Conservation (phyloP, 768 basidiomycete genomes). For the Mycena kentingensis region DNA sequence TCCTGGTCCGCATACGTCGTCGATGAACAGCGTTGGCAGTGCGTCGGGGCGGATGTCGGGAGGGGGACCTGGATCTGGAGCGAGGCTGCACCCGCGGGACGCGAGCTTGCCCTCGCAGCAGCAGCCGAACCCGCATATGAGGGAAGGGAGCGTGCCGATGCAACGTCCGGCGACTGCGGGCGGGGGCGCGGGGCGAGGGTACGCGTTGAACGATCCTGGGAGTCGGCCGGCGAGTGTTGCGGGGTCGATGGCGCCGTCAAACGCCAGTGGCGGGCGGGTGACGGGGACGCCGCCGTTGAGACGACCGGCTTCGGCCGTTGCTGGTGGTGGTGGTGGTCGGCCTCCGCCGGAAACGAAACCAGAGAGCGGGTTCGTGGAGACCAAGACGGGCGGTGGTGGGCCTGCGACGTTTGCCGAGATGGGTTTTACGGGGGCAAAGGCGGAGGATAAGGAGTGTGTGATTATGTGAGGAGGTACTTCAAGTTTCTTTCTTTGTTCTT, state of each 20-base stretch:
- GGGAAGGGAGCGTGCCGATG: constrained; percentile 7
- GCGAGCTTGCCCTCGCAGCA: constrained; percentile 15
- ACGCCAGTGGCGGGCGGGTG: constrained; percentile 9
- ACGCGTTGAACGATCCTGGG: constrained; percentile 16
- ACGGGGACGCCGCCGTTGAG: constrained; percentile 13
- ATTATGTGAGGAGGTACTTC: constrained; percentile 71
- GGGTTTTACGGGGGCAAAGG: constrained; percentile 81
- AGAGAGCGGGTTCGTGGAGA: constrained; percentile 12
- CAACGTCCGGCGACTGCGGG: constrained; percentile 15
- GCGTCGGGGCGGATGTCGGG: constrained; percentile 31
- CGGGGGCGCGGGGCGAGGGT: constrained; percentile 13
- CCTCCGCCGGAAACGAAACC: constrained; percentile 17
- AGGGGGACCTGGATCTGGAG: constrained; percentile 16
- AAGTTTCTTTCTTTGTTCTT: not conserved
- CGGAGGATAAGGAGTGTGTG: constrained; percentile 81
- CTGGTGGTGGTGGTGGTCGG: constrained; percentile 12
- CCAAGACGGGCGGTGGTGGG: constrained; percentile 27
- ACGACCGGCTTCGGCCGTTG: constrained; percentile 27
- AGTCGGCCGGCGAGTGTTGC: constrained; percentile 16
- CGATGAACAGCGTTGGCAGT: constrained; percentile 28
- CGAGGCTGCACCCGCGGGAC: constrained; percentile 9
- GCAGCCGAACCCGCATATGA: constrained; percentile 3
- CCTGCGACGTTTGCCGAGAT: constrained; percentile 91
- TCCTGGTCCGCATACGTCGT: constrained; percentile 13
- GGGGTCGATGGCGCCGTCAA: constrained; percentile 15